Evolutionary conservation across 495 filamentous ascomycete species (phyloP).

Genomic region (Lophiostoma macrostomum): DNA sequence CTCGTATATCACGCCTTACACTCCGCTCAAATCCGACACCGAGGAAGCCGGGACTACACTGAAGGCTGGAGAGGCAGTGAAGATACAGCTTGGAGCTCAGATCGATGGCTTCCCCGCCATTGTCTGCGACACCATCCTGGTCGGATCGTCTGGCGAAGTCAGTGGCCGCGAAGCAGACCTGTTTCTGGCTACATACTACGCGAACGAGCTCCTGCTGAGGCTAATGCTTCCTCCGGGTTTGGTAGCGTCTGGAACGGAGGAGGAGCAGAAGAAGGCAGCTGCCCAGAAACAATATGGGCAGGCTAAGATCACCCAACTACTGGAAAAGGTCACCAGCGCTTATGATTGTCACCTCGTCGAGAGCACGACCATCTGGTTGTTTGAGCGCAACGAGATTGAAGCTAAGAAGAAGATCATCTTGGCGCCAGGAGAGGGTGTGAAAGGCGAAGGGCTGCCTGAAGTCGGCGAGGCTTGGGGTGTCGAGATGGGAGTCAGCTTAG

Average conservation of each 20-base stretch:
- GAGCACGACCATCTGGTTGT: slow-evolving; percentile 94
- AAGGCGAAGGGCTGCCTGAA: slow-evolving; percentile 87
- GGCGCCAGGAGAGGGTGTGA: slow-evolving; percentile 76
- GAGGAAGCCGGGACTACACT: slow-evolving; percentile 76
- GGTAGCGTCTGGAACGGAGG: slow-evolving; percentile 76
- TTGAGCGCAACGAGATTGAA: slow-evolving; percentile 96
- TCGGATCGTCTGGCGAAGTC: slow-evolving; percentile 59
- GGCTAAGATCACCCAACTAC: slow-evolving; percentile 73
- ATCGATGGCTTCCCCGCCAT: slow-evolving; percentile 97
- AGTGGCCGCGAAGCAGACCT: slow-evolving; percentile 78
- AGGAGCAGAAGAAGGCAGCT: slow-evolving; percentile 90
- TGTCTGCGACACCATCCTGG: slow-evolving; percentile 86
- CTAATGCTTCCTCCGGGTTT: slow-evolving; percentile 87
- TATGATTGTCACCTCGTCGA: slow-evolving; percentile 94
- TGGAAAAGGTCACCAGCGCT: slow-evolving; percentile 87
- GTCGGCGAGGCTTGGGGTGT: slow-evolving; percentile 97
- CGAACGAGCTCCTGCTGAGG: slow-evolving; percentile 88
- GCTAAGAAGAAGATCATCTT: slow-evolving; percentile 97
- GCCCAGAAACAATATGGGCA: slow-evolving; percentile 72
- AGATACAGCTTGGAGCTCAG: slow-evolving; percentile 96
- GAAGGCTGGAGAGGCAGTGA: slow-evolving; percentile 80
- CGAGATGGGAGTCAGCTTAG: slow-evolving; percentile 87
- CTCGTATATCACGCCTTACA: slow-evolving; percentile 95
- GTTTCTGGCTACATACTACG: slow-evolving; percentile 86
- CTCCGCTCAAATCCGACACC: slow-evolving; percentile 77